These are phyloP conservation scores for Haplosporangium sp. DNA, from an alignment of 371 early-diverging fungal genomes.

Conservation along the genomic window DNA sequence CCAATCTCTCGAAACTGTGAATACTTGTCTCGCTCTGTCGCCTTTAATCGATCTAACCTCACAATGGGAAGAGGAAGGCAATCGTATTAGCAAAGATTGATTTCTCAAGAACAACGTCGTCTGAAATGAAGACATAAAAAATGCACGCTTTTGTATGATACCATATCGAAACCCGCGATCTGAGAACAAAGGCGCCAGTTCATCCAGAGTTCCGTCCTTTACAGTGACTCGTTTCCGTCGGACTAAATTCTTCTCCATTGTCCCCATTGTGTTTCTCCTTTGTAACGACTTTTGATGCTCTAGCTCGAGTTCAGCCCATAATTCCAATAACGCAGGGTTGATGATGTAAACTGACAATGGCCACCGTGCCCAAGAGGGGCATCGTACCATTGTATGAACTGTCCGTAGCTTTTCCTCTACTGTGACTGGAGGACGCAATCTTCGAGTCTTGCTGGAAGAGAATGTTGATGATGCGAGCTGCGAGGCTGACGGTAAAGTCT, in stretches of 20 bases:
- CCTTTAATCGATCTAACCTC: conserved; percentile 2
- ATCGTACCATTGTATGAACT: conserved; percentile 27
- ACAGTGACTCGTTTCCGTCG: conserved; percentile 6
- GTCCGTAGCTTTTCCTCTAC: conserved; percentile 28
- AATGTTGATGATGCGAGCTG: not conserved
- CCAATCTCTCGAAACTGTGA: conserved; percentile 5
- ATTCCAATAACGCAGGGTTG: conserved; percentile 2
- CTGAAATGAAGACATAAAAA: not conserved
- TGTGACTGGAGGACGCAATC: conserved; percentile 7
- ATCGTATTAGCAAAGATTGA: too few species aligned
- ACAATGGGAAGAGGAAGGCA: too few species aligned
- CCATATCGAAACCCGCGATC: conserved; percentile 10
- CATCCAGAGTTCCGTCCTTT: conserved; percentile 16
- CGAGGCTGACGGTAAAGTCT: not conserved
- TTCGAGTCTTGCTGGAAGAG: not conserved
- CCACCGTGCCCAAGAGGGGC: conserved; percentile 43
- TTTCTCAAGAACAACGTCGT: too few species aligned
- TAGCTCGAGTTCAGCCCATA: conserved; percentile 25
- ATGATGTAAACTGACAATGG: conserved; percentile 33
- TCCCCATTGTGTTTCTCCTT: not conserved
- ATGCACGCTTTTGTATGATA: not conserved
- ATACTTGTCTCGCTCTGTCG: conserved; percentile 5
- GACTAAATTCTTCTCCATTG: not conserved
- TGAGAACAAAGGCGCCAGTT: conserved; percentile 13
- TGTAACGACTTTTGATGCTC: not conserved